phyloP scores from a whole-genome alignment of 805 yeast genomes.

The Metschnikowia henanensis region DNA sequence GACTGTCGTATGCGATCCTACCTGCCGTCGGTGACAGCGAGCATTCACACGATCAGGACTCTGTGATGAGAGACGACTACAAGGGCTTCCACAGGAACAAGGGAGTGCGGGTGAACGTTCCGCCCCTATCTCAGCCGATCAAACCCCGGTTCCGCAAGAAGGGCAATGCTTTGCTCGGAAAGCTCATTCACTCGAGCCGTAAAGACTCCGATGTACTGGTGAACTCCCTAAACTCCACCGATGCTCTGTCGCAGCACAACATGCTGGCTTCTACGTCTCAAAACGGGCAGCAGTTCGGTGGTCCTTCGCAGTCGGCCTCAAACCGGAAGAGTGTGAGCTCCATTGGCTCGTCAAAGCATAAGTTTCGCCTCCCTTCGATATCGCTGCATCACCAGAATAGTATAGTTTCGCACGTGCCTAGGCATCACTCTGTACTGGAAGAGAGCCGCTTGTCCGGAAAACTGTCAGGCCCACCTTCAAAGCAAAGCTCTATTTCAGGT shows the following conservation, averaged over 20 bases:
- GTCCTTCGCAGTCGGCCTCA: slow-evolving; percentile 2
- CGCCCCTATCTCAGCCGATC: slow-evolving; percentile 50
- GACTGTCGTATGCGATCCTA: slow-evolving; percentile 16
- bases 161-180: slow-evolving; percentile 38
- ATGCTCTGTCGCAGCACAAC: neutral
- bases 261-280: slow-evolving; percentile 3
- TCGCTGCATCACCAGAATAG: slow-evolving; percentile 29
- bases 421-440: slow-evolving; percentile 14
- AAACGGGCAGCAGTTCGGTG: neutral
- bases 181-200: slow-evolving; percentile 36
- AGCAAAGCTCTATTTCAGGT: slow-evolving; percentile 16
- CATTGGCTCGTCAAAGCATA: slow-evolving; percentile 27
- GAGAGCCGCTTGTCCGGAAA: slow-evolving; percentile 13
- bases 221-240: slow-evolving; percentile 7
- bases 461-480: slow-evolving; percentile 14
- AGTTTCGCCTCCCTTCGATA: slow-evolving; percentile 38
- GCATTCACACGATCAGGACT: neutral
- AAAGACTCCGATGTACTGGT: slow-evolving; percentile 28
- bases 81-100: slow-evolving; percentile 41
- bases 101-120: slow-evolving; percentile 32
- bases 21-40: slow-evolving; percentile 3
- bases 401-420: slow-evolving; percentile 8
- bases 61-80: slow-evolving; percentile 26
- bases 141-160: slow-evolving; percentile 46
- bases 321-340: slow-evolving; percentile 14